These are phyloP conservation scores for Picocystis sp. DNA, from an alignment of 163 green algal species.

Conservation along the genomic window DNA sequence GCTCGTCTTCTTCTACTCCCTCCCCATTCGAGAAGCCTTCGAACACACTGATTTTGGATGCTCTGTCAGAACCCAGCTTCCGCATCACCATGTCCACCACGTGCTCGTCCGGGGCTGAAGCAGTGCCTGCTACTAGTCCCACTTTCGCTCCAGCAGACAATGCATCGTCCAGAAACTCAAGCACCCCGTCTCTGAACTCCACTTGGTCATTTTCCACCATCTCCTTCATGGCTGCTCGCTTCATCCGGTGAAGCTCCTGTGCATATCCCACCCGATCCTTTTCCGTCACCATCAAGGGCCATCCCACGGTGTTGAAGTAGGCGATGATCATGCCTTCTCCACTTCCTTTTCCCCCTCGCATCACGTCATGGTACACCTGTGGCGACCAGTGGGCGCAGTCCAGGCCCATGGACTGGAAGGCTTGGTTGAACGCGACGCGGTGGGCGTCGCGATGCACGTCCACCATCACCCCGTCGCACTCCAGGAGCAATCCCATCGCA, in stretches of 20 bases:
- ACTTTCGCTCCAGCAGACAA: constrained; percentile 16
- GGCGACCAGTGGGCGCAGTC: constrained; percentile 40
- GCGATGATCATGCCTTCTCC: constrained; percentile 16
- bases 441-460: constrained; percentile 39
- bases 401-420: constrained; percentile 33
- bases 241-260: constrained; percentile 19
- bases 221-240: constrained; percentile 16
- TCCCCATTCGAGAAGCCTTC: too few relatives aligned
- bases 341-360: constrained; percentile 26
- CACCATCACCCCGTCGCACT: constrained; percentile 37
- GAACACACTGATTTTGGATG: constrained; percentile 5
- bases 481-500: constrained; percentile 22
- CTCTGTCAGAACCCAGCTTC: constrained; percentile 20
- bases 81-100: constrained; percentile 7
- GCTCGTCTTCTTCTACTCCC: too few relatives aligned
- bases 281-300: constrained; percentile 26
- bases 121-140: constrained; percentile 16
- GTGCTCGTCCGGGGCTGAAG: constrained; percentile 13
- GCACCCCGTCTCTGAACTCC: constrained; percentile 18
- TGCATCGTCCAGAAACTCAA: constrained; percentile 28
- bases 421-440: constrained; percentile 41
- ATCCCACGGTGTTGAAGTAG: constrained; percentile 27
- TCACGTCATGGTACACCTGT: constrained; percentile 35
- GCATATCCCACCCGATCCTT: constrained; percentile 23
- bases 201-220: constrained; percentile 14